Base-by-base conservation (phyloP, 1,284 basidiomycete genomes). In the Moniliophthora roreri region DNA sequence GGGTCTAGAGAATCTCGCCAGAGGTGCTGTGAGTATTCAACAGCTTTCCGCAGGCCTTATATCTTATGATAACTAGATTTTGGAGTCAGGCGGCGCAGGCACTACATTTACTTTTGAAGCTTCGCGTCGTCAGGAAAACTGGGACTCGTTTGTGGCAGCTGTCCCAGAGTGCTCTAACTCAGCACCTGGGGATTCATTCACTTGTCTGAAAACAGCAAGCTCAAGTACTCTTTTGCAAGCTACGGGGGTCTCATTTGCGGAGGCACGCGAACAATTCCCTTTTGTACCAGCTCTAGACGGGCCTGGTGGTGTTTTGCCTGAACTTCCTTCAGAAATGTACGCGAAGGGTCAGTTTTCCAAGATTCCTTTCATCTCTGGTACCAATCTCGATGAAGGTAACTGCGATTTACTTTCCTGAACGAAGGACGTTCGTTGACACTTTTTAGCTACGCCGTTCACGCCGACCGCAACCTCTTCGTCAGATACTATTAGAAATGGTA, bases 341-440 rank as follows among this genome's bases (percentile, higher is more conserved):
- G 16, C 21, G 15, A 45, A 28, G 13, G 42, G 42, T 5, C 42
- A 26, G 16, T 32, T 26, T 21, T 41, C 44, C 2, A 46, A 26
- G n/a, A 32, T 46, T 32, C 44, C 44, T 16, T 46, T 32, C 44
- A 46, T 46, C 21, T 46, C 44, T 46, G 44, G 44, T 6, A 32
- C 6, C 15, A n/a, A 46, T 46, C 44, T 46, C 18, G 24, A 46
- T 7, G 44, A 46, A 46, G 44, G 44, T 46, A 24, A 11, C 10
- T 21, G 2, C 10, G 21, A 40, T 3, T 9, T 9, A 9, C 39
- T 16, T 9, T 40, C 28, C 11, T 32, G 39, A 9, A 40, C 2
- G n/a, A 32, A 7, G 44, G n/a, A 28, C 7, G 16, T 11, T 4
- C 28, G 7, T 9, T 32, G 8, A 23, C 28, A 10, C 16, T 32